phyloP scores from a whole-genome alignment of 768 basidiomycete species.

The Boletus speciosus region DNA sequence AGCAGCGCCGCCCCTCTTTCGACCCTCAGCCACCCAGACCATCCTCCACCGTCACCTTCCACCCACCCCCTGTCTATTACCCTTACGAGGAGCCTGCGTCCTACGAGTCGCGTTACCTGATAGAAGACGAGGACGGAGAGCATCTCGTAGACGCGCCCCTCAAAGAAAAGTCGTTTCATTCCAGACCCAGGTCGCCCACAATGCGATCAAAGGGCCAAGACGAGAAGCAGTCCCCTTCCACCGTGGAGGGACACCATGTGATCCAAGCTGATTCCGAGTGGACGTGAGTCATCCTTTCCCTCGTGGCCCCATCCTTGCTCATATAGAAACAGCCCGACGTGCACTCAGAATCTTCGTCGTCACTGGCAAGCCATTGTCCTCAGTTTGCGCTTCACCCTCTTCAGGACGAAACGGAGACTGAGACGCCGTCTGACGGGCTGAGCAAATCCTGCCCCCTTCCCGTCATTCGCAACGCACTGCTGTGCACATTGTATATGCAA shows the following conservation, averaged over 20 bases:
- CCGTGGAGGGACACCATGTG: constrained; percentile 5
- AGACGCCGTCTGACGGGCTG: constrained; percentile 28
- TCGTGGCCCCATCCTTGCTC: neutral
- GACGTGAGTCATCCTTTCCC: constrained; percentile 27
- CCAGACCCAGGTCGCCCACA: constrained; percentile 19
- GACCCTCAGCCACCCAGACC: constrained; percentile 23
- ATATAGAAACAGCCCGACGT: constrained; percentile 47
- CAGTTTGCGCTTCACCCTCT: constrained; percentile 54
- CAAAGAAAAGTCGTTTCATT: constrained; percentile 23
- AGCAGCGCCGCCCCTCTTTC: constrained; percentile 14
- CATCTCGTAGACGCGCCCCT: constrained; percentile 21
- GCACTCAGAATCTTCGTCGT: constrained; percentile 47
- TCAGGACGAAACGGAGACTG: constrained; percentile 45
- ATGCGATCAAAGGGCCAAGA: constrained; percentile 12
- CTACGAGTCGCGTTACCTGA: constrained; percentile 26
- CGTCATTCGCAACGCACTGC: constrained; percentile 9
- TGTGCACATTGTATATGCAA: constrained; percentile 24
- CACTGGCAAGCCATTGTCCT: constrained; percentile 63
- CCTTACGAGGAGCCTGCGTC: constrained; percentile 31
- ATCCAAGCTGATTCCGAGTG: constrained; percentile 26
- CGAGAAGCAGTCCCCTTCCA: constrained; percentile 16
- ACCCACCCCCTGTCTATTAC: constrained; percentile 22
- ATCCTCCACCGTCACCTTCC: constrained; percentile 22
- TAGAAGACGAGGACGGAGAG: constrained; percentile 27
- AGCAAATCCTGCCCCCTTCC: constrained; percentile 6